phyloP scores from a whole-genome alignment of 2,329 filamentous ascomycete species.

The Hypoxylon sp. region DNA sequence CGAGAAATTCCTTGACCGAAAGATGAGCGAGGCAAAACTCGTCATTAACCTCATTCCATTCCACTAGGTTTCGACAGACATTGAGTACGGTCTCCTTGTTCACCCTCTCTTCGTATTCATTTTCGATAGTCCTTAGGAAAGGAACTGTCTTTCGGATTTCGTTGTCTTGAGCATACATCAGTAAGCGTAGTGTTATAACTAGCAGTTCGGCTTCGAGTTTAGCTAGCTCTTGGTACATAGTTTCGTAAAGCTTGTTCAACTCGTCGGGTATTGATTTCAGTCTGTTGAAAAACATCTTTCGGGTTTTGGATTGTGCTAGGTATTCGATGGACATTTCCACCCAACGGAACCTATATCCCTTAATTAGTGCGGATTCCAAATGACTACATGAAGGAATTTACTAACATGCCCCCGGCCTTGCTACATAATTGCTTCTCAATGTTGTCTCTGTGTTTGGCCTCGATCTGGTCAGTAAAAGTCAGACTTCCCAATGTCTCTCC shows the following conservation, averaged over 20 bases:
- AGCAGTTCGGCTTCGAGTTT: neutral
- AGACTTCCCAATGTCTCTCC: neutral
- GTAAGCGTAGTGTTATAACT: neutral
- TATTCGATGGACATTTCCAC: conserved; percentile 1
- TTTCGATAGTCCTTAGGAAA: neutral
- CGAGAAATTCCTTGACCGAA: conserved; percentile 2
- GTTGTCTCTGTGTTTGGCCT: neutral
- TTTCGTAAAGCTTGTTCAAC: neutral
- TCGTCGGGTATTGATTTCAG: neutral
- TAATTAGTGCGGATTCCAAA: too few relatives aligned
- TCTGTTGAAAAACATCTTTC: neutral
- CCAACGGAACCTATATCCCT: conserved; percentile 9
- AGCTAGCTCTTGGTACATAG: neutral
- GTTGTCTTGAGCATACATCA: neutral
- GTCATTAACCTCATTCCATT: neutral
- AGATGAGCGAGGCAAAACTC: neutral
- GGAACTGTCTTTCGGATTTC: neutral
- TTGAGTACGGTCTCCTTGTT: neutral
- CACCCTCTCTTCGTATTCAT: neutral
- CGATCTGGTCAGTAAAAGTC: neutral
- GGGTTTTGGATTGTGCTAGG: neutral
- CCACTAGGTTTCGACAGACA: neutral
- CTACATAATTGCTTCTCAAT: neutral
- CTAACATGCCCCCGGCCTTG: neutral
- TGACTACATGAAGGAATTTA: too few relatives aligned